A percentile compares a stretch with the other conserved stretches of the same genome.
Evolutionary conservation across 2,329 filamentous ascomycete genomes (phyloP).

Genomic region (Pseudonectria foliicola): DNA sequence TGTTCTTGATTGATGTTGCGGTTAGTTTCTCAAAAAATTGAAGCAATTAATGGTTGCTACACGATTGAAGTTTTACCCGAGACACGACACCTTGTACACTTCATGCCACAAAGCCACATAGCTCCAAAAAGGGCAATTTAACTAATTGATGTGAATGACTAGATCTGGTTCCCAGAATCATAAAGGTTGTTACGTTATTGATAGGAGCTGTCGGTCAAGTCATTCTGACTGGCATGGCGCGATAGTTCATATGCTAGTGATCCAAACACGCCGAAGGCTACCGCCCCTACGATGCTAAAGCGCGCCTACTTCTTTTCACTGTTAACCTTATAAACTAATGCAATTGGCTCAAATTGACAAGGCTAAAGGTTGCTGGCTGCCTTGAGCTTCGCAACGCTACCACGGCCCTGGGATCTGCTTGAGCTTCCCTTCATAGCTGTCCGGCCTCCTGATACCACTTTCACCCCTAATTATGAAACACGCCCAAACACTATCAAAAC

Average conservation of each 20-base stretch:
- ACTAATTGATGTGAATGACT: too few relatives aligned
- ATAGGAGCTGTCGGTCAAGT: slow-evolving; percentile 70
- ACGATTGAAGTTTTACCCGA: too few relatives aligned
- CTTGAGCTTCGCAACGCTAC: slow-evolving; percentile 60
- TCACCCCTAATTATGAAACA: slow-evolving; percentile 85
- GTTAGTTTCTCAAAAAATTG: too few relatives aligned
- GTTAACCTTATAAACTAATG: slow-evolving; percentile 92
- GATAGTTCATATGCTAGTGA: neutral
- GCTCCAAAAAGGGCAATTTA: too few relatives aligned
- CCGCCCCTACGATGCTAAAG: slow-evolving; percentile 77
- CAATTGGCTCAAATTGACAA: slow-evolving; percentile 79
- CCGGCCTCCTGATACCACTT: slow-evolving; percentile 76
- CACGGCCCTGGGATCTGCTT: slow-evolving; percentile 78
- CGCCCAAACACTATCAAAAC: slow-evolving; percentile 74
- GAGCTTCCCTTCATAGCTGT: slow-evolving; percentile 81
- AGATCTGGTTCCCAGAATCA: too few relatives aligned
- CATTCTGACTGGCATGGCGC: neutral
- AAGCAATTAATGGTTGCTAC: too few relatives aligned
- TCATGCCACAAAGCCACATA: too few relatives aligned
- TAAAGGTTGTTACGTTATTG: too few relatives aligned
- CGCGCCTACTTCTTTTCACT: slow-evolving; percentile 66
- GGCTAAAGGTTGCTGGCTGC: slow-evolving; percentile 74
- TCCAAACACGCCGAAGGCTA: slow-evolving; percentile 36
- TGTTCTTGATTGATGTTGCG: too few relatives aligned
- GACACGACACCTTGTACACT: too few relatives aligned